These are phyloP conservation scores for Pistacia vera DNA, from an alignment of 345 rosid species.

Conservation along the genomic window DNA sequence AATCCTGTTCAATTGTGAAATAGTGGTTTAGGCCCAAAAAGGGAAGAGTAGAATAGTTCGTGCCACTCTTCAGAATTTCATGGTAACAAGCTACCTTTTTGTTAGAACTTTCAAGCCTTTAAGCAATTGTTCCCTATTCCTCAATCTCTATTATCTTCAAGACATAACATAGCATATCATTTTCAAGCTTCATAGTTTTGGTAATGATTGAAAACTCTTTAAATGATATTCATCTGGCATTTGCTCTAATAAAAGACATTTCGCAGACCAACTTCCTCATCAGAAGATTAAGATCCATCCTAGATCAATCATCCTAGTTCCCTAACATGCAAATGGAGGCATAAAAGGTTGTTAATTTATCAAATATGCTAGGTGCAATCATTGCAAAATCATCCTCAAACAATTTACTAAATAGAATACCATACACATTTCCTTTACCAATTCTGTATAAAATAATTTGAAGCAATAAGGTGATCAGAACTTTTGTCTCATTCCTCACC, in stretches of 20 bases:
- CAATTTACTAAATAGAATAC: not conserved
- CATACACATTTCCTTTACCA: not conserved
- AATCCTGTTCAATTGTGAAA: conserved; percentile 8
- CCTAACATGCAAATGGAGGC: not conserved
- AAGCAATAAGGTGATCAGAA: not conserved
- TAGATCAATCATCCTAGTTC: conserved; percentile 10
- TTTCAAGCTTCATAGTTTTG: no score
- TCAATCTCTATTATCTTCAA: no score
- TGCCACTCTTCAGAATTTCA: no score
- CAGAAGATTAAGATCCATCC: not conserved
- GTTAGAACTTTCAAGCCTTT: no score
- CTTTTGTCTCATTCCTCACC: conserved; percentile 6
- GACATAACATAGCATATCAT: no score
- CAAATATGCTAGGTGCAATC: conserved; percentile 2
- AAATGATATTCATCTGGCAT: not conserved
- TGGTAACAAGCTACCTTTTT: no score
- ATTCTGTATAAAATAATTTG: not conserved
- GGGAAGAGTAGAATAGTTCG: not conserved
- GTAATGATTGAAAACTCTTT: not conserved
- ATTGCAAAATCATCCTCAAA: not conserved
- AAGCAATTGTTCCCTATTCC: no score
- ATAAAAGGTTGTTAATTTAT: not conserved
- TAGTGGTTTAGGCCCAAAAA: not conserved
- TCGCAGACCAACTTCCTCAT: not conserved
- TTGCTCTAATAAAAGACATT: not conserved